Evolutionary conservation across 805 yeast species (phyloP).

Genomic region (Pichia pseudocactophila): DNA sequence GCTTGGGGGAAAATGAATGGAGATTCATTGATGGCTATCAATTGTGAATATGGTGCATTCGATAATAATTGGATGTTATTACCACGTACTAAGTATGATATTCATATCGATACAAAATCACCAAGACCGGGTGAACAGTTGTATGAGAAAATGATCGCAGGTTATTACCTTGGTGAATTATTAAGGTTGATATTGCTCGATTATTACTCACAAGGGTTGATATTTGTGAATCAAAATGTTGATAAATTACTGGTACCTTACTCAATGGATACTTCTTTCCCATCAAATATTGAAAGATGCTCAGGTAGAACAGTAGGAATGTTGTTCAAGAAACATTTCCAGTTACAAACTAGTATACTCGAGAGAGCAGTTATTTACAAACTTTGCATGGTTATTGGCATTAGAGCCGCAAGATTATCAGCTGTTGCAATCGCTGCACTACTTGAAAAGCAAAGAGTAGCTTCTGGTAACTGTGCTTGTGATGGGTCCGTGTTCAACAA

Average conservation of each 20-base stretch:
- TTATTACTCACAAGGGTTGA: constrained; percentile 49
- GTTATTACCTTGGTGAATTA: constrained; percentile 91
- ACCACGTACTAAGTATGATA: constrained; percentile 87
- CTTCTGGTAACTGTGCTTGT: constrained; percentile 83
- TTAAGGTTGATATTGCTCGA: constrained; percentile 75
- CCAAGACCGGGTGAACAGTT: constrained; percentile 96
- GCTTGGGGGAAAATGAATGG: constrained; percentile 58
- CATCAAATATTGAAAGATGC: constrained; percentile 82
- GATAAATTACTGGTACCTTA: constrained; percentile 52
- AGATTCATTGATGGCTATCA: constrained; percentile 88
- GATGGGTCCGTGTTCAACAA: constrained; percentile 94
- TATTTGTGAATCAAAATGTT: constrained; percentile 66
- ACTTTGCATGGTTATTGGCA: constrained; percentile 80
- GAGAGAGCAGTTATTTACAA: constrained; percentile 81
- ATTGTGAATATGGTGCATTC: constrained; percentile 97
- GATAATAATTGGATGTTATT: constrained; percentile 79
- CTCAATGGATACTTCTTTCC: constrained; percentile 82
- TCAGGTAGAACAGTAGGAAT: constrained; percentile 68
- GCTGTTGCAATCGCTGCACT: constrained; percentile 95
- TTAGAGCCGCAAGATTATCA: constrained; percentile 85
- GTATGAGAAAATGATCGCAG: constrained; percentile 96
- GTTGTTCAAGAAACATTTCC: constrained; percentile 50
- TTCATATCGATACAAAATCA: constrained; percentile 68
- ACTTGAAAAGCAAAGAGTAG: constrained; percentile 73
- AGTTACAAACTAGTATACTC: constrained; percentile 55